Percentiles rank a stretch among this genome's conserved stretches.
Conservation (phyloP, 83 land plant species). For the Diphasiastrum complanatum region DNA sequence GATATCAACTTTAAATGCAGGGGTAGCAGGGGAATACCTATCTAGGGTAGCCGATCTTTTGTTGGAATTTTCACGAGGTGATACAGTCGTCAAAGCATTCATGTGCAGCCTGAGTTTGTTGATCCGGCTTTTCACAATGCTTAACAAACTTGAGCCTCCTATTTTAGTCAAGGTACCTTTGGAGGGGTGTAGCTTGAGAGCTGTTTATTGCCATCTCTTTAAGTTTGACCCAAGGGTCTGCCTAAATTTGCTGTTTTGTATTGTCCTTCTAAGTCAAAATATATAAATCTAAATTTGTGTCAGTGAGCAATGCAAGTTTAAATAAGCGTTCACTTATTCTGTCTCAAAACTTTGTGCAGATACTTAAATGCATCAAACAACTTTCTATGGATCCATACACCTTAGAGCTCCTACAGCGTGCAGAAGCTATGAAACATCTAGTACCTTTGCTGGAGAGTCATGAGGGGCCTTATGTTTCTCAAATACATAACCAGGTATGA, state of each 20-base stretch:
- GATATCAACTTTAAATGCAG: slow-evolving; percentile 73
- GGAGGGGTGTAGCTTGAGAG: no score
- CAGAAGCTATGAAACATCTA: slow-evolving; percentile 96
- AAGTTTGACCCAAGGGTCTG: neutral
- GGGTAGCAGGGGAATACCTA: slow-evolving; percentile 84
- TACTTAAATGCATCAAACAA: slow-evolving; percentile 85
- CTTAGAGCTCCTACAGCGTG: slow-evolving; percentile 82
- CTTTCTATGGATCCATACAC: slow-evolving; percentile 88
- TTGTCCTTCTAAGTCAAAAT: no score
- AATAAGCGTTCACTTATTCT: no score
- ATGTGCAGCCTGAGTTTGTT: slow-evolving; percentile 90
- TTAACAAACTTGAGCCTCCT: slow-evolving; percentile 82
- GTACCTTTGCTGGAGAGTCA: slow-evolving; percentile 83
- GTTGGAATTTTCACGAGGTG: slow-evolving; percentile 85
- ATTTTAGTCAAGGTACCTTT: slow-evolving; percentile 79
- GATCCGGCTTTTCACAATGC: slow-evolving; percentile 89
- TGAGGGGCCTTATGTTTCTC: slow-evolving; percentile 68
- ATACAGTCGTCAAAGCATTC: slow-evolving; percentile 64
- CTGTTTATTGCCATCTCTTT: neutral
- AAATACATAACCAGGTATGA: slow-evolving; percentile 81
- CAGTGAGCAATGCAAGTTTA: no score
- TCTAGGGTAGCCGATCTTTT: slow-evolving; percentile 90
- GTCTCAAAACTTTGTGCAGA: slow-evolving; percentile 52
- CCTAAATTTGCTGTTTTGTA: no score
- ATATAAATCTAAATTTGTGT: no score